Base-by-base conservation (phyloP, 2,329 filamentous ascomycete species). In the Chaetomium sp. region DNA sequence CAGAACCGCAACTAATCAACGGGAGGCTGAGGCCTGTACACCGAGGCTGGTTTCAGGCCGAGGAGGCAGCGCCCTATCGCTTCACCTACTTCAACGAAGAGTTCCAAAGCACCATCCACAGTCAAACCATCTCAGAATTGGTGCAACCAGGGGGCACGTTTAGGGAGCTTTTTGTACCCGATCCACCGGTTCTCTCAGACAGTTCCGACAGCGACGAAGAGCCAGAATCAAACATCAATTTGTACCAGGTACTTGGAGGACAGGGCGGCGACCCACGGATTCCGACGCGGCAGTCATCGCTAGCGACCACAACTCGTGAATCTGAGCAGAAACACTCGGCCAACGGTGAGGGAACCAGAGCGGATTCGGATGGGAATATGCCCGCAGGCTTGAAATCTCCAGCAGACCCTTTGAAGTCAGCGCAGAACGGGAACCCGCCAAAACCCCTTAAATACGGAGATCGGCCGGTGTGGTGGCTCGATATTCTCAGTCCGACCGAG, bases 1-100 rank as follows among this genome's bases (percentile, higher is more conserved):
- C 90, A 6, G 95, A 99, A 74, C 95, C 95, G 10, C 88, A 97
- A 73, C 86, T 98, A 70, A 89, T 99, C 65, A 94, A 94, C 65
- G 95, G 95, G 0, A 87, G 95, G 61, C 80, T 99, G 53, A 88
- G 95, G 5, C 93, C 93, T 13, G 87, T 91, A 47, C 88, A 90
- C 68, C 86, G 85, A 70, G 85, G 86, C 16, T 99, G 94, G 94
- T 94, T 92, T 75, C 86, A 90, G 47, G 88, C 91, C 60, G 91
- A 95, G 68, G 93, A 97, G 66, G 94, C 97, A 69, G 87, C 90
- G 0, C 95, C 95, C 0, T 98, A 96, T 75, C 87, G 95, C 29
- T 99, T 97, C 76, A 98, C 95, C 0, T 99, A 99, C 77, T 99
- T 99, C 83, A 98, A 98, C 76, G 95, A 98, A 75, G 92, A 97